phyloP scores from a whole-genome alignment of 2,329 filamentous ascomycete species.

The Mollisia scopiformis region DNA sequence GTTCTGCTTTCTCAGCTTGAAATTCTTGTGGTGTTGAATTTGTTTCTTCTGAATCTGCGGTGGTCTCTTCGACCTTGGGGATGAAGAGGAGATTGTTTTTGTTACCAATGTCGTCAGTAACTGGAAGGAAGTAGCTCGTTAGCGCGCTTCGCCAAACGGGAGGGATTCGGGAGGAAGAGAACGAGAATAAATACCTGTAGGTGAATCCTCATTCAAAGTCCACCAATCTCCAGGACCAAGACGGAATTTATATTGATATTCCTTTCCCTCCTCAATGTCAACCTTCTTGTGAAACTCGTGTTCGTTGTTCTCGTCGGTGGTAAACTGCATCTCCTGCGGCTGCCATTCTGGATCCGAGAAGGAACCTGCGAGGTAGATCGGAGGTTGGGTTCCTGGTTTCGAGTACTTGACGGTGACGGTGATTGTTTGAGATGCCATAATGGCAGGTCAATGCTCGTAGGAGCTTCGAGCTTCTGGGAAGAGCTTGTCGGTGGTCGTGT shows the following conservation, averaged over 20 bases:
- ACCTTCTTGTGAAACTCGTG: slow-evolving; percentile 62
- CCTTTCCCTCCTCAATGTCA: slow-evolving; percentile 55
- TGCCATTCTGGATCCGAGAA: slow-evolving; percentile 65
- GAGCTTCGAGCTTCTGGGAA: not conserved
- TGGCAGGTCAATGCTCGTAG: slow-evolving; percentile 9
- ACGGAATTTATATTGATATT: slow-evolving; percentile 77
- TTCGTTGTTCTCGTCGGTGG: slow-evolving; percentile 53
- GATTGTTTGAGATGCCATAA: slow-evolving; percentile 21
- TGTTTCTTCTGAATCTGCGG: slow-evolving; percentile 1
- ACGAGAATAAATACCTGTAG: slow-evolving; percentile 64
- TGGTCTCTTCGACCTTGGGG: slow-evolving; percentile 17
- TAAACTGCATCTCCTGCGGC: slow-evolving; percentile 65
- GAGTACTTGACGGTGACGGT: slow-evolving; percentile 61
- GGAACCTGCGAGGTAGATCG: slow-evolving; percentile 71
- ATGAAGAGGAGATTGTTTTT: slow-evolving; percentile 54
- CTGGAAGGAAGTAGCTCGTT: slow-evolving; percentile 35
- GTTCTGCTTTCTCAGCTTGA: not conserved
- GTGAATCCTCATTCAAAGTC: slow-evolving; percentile 65
- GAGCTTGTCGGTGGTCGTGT: not conserved
- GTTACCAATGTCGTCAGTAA: slow-evolving; percentile 54
- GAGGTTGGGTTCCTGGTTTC: slow-evolving; percentile 62
- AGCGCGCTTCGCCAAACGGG: not conserved
- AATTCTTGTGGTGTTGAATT: not conserved
- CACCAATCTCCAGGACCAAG: slow-evolving; percentile 69
- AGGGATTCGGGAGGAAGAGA: slow-evolving; percentile 23